Evolutionary conservation across 176 grass and related monocot genomes (phyloP), one percentile per base, ranked within the genome.

Genomic region (Phragmites australis): DNA sequence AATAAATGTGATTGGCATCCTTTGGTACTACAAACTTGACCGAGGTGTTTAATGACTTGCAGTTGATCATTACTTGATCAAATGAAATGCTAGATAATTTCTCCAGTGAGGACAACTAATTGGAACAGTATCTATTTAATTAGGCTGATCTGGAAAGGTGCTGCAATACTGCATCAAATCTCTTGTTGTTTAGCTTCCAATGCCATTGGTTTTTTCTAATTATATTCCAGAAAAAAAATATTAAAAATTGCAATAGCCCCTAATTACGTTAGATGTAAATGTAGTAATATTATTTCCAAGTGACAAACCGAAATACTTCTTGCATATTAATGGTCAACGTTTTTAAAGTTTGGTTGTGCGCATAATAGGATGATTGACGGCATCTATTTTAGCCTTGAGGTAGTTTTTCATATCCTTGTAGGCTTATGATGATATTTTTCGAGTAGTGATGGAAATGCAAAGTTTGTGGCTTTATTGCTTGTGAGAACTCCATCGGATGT

Each of bases 101-200:
- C 68, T 49, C 34, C 43, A 27, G 26, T 1, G 56, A 46, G 86
- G 21, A 29, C 39, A 72, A 77, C 26, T 48, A 78, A 17, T 78
- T 88, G 37, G 54, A 88, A 23, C 80, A 11, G 23, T 54, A 87
- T 72, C 26, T 54, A 62, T 22, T 27, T 62, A 25, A 70, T 74
- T 82, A 50, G 44, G 63, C 44, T 82, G 63, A 51, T 82, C 61
- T 82, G 53, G 34, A 87, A 76, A 82, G 43, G 45, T 32, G 32
- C 3, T 76, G 30, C 2, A 67, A 70, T 49, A 31, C 17, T 49
- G 7, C 26, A 19, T 50, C 45, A 6, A 71, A 48, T 46, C 29
- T 70, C 1, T 67, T 14, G 40, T 23, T 25, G 65, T 25, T 70
- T 70, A 48, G 23, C 22, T 29, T 70, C 42, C 68, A 70, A 8